Conservation (phyloP, 495 filamentous ascomycete species). For the Penicillium bovifimosum region DNA sequence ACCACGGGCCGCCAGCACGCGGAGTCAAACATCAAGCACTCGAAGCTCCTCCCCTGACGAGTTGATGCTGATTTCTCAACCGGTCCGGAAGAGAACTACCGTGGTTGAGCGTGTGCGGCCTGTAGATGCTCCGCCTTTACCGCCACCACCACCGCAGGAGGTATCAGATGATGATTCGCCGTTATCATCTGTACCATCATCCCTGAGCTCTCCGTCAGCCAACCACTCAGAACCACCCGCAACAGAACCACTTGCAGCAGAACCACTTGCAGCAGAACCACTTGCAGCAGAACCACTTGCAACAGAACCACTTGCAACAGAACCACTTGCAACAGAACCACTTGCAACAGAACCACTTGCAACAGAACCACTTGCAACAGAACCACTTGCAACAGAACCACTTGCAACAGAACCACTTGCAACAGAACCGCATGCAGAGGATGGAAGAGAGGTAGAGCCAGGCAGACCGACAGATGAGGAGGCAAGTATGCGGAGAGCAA, state of each 20-base stretch:
- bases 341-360: no score
- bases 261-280: not conserved
- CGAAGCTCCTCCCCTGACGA: constrained; percentile 29
- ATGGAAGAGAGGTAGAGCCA: not conserved
- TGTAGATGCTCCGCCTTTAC: not conserved
- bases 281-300: not conserved
- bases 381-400: not conserved
- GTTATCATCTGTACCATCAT: constrained; percentile 40
- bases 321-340: not conserved
- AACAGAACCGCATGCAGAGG: not conserved
- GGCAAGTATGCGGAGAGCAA: not conserved
- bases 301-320: not conserved
- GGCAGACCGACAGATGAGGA: not conserved
- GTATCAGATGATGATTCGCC: constrained; percentile 32
- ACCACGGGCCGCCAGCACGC: not conserved
- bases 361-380: not conserved
- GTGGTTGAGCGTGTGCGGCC: not conserved
- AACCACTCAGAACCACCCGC: no score
- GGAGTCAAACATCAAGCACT: not conserved
- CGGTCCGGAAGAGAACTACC: constrained; percentile 8
- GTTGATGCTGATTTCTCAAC: constrained; percentile 19
- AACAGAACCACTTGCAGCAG: not conserved
- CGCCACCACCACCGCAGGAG: not conserved
- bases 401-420: no score
- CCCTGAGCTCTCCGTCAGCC: constrained; percentile 13